Percentiles rank a stretch among this genome's conserved stretches.
These are phyloP conservation scores for Capsicum baccatum DNA, from an alignment of 257 asterid genomes.

Conservation along the genomic window DNA sequence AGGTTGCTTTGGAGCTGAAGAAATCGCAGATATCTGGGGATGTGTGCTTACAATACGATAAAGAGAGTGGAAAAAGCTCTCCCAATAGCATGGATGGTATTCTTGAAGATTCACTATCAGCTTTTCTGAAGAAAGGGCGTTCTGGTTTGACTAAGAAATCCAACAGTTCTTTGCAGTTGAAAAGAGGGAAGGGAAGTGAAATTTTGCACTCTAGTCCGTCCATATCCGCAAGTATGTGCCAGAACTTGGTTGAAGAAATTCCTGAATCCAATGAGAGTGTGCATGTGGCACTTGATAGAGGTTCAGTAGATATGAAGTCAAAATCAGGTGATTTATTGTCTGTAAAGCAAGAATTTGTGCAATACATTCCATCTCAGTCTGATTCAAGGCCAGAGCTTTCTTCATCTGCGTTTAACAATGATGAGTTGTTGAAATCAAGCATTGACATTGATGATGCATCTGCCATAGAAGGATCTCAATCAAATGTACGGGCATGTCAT, in stretches of 20 bases:
- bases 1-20: constrained; percentile 41
- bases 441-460: constrained; percentile 41
- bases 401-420: constrained; percentile 38
- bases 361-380: neutral
- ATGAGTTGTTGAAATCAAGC: constrained; percentile 34
- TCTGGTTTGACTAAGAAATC: constrained; percentile 56
- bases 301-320: constrained; percentile 31
- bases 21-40: constrained; percentile 35
- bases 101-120: constrained; percentile 72
- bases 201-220: constrained; percentile 34
- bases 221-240: constrained; percentile 35
- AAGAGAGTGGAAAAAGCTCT: constrained; percentile 41
- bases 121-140: constrained; percentile 64
- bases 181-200: constrained; percentile 51
- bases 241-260: constrained; percentile 36
- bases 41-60: constrained; percentile 42
- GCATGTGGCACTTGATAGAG: constrained; percentile 35
- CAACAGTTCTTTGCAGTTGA: constrained; percentile 49
- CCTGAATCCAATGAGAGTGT: constrained; percentile 38
- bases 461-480: constrained; percentile 38
- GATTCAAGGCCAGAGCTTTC: constrained; percentile 37
- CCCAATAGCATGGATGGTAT: constrained; percentile 41
- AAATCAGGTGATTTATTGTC: neutral
- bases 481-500: constrained; percentile 48
- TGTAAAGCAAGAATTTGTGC: constrained; percentile 16